Percentiles rank a stretch among this genome's conserved stretches.
These are phyloP conservation scores for Onygenales sp. DNA, from an alignment of 2,329 filamentous ascomycete genomes.

Conservation along the genomic window DNA sequence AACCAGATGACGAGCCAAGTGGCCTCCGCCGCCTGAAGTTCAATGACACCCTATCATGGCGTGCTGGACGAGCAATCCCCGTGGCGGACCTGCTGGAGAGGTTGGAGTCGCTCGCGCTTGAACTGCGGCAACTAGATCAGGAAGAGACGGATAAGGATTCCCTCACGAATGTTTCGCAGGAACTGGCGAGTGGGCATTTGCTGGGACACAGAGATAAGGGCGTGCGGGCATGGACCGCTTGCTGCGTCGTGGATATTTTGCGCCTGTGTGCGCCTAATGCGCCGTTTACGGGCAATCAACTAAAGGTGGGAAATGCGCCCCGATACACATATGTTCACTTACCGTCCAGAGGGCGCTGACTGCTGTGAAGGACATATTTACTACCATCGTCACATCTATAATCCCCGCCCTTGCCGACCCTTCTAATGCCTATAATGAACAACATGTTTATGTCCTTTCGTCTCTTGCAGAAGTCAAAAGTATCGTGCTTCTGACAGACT, in stretches of 20 bases:
- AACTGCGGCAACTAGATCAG: constrained; percentile 79
- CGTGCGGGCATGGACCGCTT: constrained; percentile 78
- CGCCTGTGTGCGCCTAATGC: constrained; percentile 89
- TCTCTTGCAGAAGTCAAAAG: constrained; percentile 91
- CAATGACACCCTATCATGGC: constrained; percentile 81
- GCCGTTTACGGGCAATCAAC: constrained; percentile 79
- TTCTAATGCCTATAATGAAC: constrained; percentile 79
- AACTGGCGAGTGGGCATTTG: constrained; percentile 72
- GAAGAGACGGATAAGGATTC: constrained; percentile 76
- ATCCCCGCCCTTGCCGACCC: constrained; percentile 79
- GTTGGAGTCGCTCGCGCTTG: constrained; percentile 68
- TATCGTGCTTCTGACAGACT: constrained; percentile 80
- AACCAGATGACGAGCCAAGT: constrained; percentile 21
- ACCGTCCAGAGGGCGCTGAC: constrained; percentile 1
- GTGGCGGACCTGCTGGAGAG: constrained; percentile 73
- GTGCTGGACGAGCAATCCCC: constrained; percentile 78
- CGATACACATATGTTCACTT: constrained; percentile 11
- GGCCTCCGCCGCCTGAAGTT: constrained; percentile 54
- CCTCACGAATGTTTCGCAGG: constrained; percentile 72
- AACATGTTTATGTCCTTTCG: constrained; percentile 83
- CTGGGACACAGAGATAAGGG: constrained; percentile 88
- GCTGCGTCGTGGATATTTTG: constrained; percentile 87
- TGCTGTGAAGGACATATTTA: constrained; percentile 70
- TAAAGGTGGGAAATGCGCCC: constrained; percentile 56
- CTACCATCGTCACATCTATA: constrained; percentile 72